A percentile compares a stretch with the other conserved stretches of the same genome.
These are phyloP conservation scores for Tilletia caries DNA, from an alignment of 1,284 basidiomycete genomes.

Conservation along the genomic window DNA sequence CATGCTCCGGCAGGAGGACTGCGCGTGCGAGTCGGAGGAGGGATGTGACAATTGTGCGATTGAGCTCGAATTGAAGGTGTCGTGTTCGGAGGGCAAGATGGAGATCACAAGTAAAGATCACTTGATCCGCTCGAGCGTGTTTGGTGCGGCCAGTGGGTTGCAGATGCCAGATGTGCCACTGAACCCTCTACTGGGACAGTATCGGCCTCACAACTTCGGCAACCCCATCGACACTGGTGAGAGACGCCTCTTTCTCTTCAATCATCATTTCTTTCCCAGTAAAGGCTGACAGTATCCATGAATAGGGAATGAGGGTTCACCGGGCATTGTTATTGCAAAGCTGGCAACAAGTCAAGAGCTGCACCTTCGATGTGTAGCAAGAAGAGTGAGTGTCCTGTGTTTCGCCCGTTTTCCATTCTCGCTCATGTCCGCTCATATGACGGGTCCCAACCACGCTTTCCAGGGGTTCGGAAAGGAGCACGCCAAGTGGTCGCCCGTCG, in stretches of 20 bases:
- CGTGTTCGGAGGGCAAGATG: constrained; percentile 66
- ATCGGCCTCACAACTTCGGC: background rate
- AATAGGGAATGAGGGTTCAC: constrained; percentile 12
- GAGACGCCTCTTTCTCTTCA: constrained; percentile 20
- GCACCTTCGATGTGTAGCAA: constrained; percentile 79
- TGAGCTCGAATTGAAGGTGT: constrained; percentile 68
- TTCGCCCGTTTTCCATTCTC: too few species aligned
- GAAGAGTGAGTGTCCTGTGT: constrained; percentile 67
- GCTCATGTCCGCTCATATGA: too few species aligned
- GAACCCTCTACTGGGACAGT: background rate
- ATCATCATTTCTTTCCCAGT: too few species aligned
- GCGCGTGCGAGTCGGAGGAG: constrained; percentile 65
- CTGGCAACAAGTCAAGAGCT: constrained; percentile 92
- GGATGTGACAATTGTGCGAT: constrained; percentile 79
- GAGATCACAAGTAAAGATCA: constrained; percentile 67
- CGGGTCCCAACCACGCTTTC: background rate
- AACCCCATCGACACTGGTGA: constrained; percentile 7
- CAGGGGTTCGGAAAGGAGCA: constrained; percentile 97
- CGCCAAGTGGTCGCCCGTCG: constrained; percentile 97
- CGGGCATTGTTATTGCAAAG: constrained; percentile 76
- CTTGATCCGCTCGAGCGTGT: constrained; percentile 40
- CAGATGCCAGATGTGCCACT: background rate
- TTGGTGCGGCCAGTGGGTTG: constrained; percentile 17
- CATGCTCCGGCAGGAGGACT: constrained; percentile 65
- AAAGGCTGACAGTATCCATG: too few species aligned